Base-by-base conservation (phyloP, 2,329 filamentous ascomycete species). In the Arthrobotrys sphaeroides region DNA sequence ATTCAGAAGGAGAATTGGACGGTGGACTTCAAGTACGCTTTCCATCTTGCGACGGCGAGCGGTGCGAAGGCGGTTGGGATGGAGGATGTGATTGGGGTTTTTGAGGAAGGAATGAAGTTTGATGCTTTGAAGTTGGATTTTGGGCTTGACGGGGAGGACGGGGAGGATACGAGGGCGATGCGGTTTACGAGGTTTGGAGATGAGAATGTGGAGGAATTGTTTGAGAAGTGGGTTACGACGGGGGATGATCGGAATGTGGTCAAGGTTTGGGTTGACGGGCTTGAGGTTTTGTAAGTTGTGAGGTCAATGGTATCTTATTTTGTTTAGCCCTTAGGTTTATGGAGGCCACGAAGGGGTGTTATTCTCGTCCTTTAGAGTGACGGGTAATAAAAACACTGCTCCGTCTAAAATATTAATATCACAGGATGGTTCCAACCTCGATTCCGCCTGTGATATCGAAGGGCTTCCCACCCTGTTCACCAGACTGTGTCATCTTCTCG, bases 401-500 rank as follows among this genome's bases (percentile, higher is more conserved):
- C n/a, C n/a, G n/a, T n/a, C n/a, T n/a, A n/a, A n/a, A n/a, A n/a
- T n/a, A n/a, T 31, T 55, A 55, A 38, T 28, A 22, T 16, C 22
- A 2, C 31, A 36, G 43, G 9, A 73, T 45, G 33, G 18, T 49
- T 12, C 68, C 70, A 18, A 68, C 62, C 20, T 67, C 65, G 6
- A 77, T 64, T 1, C 66, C 76, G 3, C 78, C 78, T 20, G 57
- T 77, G 20, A 79, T 66, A 33, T 65, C 40, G 24, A 78, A 42
- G 2, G 73, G 55, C 10, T 40, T 59, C 13, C 80, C 82, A 40
- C 81, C 78, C 9, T 72, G 78, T 62, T 82, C 81, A 18, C 82
- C 81, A 73, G 81, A 82, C 61, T 65, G 77, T 45, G 83, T 59
- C 80, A 83, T 80, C 62, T 81, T 78, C 65, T 83, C 78, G 81